phyloP scores from a whole-genome alignment of 331 rosid species.

The Dryas integrifolia region DNA sequence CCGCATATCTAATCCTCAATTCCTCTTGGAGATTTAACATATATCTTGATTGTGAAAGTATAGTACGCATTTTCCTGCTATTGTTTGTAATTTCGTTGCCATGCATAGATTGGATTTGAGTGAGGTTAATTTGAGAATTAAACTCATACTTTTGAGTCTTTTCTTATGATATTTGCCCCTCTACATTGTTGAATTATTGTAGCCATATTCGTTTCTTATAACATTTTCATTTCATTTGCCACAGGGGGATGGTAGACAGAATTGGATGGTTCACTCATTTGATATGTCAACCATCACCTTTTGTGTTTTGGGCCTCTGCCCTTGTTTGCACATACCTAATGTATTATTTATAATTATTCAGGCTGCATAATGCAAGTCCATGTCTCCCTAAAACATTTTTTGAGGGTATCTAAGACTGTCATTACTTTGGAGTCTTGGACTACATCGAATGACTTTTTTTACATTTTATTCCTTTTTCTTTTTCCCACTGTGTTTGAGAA shows the following conservation, averaged over 20 bases:
- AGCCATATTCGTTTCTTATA: neutral
- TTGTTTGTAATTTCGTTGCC: neutral
- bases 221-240: conserved; percentile 2
- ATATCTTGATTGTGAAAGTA: no score
- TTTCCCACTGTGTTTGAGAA: no score
- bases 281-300: conserved; percentile 3
- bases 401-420: neutral
- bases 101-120: neutral
- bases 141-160: no score
- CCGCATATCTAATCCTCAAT: neutral
- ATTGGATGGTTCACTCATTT: conserved; percentile 3
- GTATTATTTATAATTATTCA: conserved; percentile 1
- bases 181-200: neutral
- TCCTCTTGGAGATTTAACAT: no score
- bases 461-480: no score
- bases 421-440: no score
- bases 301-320: neutral
- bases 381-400: neutral
- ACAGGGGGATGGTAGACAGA: conserved; percentile 17
- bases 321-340: neutral
- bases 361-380: neutral
- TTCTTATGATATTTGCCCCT: no score
- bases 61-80: no score
- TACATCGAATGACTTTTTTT: no score
- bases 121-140: neutral